Conservation (phyloP, 805 yeast species). For the Priceomyces medius region DNA sequence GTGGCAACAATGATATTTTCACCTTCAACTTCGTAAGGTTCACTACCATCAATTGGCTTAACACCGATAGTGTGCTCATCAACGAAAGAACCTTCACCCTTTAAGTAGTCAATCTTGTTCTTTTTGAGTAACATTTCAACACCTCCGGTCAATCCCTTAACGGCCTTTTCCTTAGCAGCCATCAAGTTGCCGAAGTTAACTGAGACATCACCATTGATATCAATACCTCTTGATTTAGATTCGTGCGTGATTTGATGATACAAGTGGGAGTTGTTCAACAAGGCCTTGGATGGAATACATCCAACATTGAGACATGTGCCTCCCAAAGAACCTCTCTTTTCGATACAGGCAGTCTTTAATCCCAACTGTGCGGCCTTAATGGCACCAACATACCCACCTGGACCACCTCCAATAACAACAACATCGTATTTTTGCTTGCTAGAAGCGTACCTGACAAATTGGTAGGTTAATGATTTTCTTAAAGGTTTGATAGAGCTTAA, state of each 20-base stretch:
- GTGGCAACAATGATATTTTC: constrained; percentile 92
- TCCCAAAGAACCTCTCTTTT: constrained; percentile 93
- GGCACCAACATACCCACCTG: constrained; percentile 99
- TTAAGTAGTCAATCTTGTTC: constrained; percentile 90
- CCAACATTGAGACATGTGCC: constrained; percentile 99
- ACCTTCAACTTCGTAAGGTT: constrained; percentile 69
- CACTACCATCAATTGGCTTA: constrained; percentile 79
- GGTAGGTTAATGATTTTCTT: constrained; percentile 15
- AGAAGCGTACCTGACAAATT: constrained; percentile 42
- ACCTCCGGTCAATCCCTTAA: constrained; percentile 87
- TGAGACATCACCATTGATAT: constrained; percentile 67
- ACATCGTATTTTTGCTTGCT: constrained; percentile 66
- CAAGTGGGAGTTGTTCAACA: constrained; percentile 90
- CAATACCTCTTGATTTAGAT: constrained; percentile 85
- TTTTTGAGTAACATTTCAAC: constrained; percentile 93
- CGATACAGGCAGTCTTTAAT: constrained; percentile 91
- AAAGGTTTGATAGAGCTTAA: constrained; percentile 10
- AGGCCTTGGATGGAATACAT: constrained; percentile 96
- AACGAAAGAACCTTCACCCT: constrained; percentile 87
- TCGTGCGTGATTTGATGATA: constrained; percentile 88
- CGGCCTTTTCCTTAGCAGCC: constrained; percentile 90
- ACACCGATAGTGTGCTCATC: constrained; percentile 78
- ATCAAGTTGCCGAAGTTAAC: constrained; percentile 78
- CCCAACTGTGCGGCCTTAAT: constrained; percentile 98
- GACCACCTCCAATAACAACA: constrained; percentile 98